phyloP scores from a whole-genome alignment of 495 filamentous ascomycete species.

The Penicillium verhagenii region DNA sequence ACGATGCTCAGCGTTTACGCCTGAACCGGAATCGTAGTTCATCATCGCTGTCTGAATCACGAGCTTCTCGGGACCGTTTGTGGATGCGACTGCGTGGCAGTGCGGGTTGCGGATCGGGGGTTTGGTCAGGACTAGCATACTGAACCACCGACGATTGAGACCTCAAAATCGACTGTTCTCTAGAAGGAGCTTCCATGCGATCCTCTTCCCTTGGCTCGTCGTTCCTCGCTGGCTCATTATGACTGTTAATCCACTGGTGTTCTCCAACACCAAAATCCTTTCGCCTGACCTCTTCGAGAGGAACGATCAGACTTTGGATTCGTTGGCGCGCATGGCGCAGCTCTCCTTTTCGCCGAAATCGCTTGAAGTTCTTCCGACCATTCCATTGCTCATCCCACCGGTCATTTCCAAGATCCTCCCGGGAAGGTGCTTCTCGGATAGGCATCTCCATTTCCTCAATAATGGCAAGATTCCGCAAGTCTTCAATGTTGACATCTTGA shows the following conservation, averaged over 20 bases:
- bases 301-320: constrained; percentile 66
- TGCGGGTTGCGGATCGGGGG: constrained; percentile 10
- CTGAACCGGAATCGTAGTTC: constrained; percentile 60
- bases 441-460: constrained; percentile 77
- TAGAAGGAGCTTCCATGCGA: not conserved
- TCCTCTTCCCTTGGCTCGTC: constrained; percentile 8
- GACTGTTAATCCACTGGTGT: constrained; percentile 64
- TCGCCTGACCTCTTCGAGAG: constrained; percentile 73
- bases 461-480: constrained; percentile 73
- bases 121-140: constrained; percentile 16
- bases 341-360: constrained; percentile 66
- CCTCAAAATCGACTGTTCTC: constrained; percentile 3
- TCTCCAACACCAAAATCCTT: constrained; percentile 85
- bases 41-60: constrained; percentile 48
- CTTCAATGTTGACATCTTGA: constrained; percentile 60
- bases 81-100: constrained; percentile 22
- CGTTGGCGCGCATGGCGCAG: constrained; percentile 40
- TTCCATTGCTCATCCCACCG: constrained; percentile 94
- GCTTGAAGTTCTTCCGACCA: constrained; percentile 95
- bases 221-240: constrained; percentile 14
- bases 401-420: constrained; percentile 47
- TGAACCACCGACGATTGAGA: constrained; percentile 14
- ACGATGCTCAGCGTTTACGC: constrained; percentile 39
- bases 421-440: constrained; percentile 13
- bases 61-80: constrained; percentile 44